phyloP scores from a whole-genome alignment of 73 alveolate genomes.

The Paramecium caudatum region DNA sequence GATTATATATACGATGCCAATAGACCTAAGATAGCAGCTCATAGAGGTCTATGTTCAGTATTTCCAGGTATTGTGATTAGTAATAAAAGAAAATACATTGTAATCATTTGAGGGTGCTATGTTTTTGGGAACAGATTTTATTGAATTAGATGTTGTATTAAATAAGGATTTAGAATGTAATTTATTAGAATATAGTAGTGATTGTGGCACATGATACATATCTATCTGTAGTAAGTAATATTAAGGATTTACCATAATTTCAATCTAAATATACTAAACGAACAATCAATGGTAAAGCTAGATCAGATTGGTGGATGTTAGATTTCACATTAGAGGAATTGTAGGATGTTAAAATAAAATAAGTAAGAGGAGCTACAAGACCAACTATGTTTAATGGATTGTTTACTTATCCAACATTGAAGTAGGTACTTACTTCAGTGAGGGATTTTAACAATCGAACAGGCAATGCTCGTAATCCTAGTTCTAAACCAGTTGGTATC shows the following conservation, averaged over 20 bases:
- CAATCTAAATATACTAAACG: neutral
- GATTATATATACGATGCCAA: neutral
- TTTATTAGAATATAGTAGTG: neutral
- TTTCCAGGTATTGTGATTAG: neutral
- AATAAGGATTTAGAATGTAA: conserved; percentile 2
- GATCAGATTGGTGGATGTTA: conserved; percentile 47
- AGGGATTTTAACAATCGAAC: neutral
- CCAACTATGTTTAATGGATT: conserved; percentile 11
- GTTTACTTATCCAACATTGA: conserved; percentile 59
- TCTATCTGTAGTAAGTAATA: conserved; percentile 5
- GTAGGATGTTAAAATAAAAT: neutral
- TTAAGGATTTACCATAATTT: conserved; percentile 1
- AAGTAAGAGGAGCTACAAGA: conserved; percentile 41
- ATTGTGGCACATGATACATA: conserved; percentile 65
- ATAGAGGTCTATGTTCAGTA: conserved; percentile 41
- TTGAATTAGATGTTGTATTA: conserved; percentile 35
- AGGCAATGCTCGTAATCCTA: conserved; percentile 15
- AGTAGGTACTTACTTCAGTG: conserved; percentile 2
- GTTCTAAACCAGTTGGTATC: conserved; percentile 22
- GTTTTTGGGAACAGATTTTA: conserved; percentile 14
- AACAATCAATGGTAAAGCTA: conserved; percentile 12
- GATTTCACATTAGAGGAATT: conserved; percentile 28
- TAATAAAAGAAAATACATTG: neutral
- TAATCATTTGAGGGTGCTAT: conserved; percentile 40
- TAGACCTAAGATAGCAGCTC: conserved; percentile 31